phyloP scores from a whole-genome alignment of 306 rosid species.

The Lagenaria siceraria region DNA sequence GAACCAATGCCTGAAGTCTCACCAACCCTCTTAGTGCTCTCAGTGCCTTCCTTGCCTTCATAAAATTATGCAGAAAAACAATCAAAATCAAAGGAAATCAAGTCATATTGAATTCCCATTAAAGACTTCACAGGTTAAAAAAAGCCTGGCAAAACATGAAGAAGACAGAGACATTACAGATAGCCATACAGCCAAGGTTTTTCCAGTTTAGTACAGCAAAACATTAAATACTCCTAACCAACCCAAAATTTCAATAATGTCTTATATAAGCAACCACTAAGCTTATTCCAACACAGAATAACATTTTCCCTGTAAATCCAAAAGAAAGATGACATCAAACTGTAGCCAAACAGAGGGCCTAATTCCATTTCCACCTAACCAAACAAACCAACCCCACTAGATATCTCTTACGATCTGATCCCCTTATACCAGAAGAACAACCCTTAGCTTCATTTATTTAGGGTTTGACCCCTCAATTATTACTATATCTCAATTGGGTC shows the following conservation, averaged over 20 bases:
- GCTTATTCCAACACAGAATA: too few relatives aligned
- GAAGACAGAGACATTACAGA: conserved; percentile 30
- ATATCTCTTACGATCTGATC: not conserved
- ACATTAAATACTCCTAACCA: not conserved
- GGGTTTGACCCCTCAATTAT: not conserved
- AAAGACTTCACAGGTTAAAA: not conserved
- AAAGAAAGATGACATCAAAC: not conserved
- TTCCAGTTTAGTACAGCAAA: not conserved
- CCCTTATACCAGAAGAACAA: not conserved
- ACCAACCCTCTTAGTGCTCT: conserved; percentile 75
- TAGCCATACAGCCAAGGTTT: conserved; percentile 2
- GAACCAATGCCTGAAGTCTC: conserved; percentile 72
- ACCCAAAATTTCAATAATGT: not conserved
- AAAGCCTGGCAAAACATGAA: conserved; percentile 17
- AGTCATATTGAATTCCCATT: not conserved
- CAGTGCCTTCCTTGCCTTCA: conserved; percentile 80
- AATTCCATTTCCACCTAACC: not conserved
- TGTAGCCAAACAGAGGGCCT: not conserved
- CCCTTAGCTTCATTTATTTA: not conserved
- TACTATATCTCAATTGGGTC: not conserved
- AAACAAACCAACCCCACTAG: not conserved
- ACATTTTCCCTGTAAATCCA: not conserved
- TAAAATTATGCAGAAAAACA: not conserved
- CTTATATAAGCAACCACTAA: too few relatives aligned
- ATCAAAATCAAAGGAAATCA: not conserved